phyloP scores from a whole-genome alignment of 108 stramenopile genomes.

The Cyclotella sp. region DNA sequence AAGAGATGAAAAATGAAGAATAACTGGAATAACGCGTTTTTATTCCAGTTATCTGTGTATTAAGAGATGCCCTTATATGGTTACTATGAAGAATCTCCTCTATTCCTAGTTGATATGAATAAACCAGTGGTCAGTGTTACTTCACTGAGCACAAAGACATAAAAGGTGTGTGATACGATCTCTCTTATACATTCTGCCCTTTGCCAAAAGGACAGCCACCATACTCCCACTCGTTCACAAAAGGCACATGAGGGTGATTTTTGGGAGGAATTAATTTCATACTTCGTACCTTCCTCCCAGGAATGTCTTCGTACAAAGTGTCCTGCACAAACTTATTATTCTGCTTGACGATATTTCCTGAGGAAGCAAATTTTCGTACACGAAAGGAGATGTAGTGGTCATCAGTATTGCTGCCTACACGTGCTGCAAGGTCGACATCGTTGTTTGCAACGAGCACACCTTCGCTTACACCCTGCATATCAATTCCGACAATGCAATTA shows the following conservation, averaged over 20 bases:
- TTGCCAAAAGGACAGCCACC: constrained; percentile 4
- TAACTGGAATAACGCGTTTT: no score
- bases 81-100: no score
- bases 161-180: no score
- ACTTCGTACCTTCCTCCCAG: neutral
- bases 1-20: no score
- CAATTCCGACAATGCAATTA: neutral
- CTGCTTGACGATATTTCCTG: neutral
- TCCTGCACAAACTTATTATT: constrained; percentile 3
- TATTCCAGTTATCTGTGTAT: no score
- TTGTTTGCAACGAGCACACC: neutral
- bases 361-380: neutral
- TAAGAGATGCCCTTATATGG: no score
- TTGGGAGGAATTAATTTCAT: neutral
- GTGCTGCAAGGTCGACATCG: neutral
- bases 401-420: neutral
- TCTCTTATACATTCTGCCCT: no score
- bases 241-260: neutral
- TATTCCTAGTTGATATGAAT: no score
- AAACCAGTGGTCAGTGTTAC: no score
- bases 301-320: neutral
- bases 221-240: neutral
- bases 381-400: neutral
- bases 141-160: no score
- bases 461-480: neutral